Evolutionary conservation across 345 rosid genomes (phyloP).

Genomic region (Salix exigua): DNA sequence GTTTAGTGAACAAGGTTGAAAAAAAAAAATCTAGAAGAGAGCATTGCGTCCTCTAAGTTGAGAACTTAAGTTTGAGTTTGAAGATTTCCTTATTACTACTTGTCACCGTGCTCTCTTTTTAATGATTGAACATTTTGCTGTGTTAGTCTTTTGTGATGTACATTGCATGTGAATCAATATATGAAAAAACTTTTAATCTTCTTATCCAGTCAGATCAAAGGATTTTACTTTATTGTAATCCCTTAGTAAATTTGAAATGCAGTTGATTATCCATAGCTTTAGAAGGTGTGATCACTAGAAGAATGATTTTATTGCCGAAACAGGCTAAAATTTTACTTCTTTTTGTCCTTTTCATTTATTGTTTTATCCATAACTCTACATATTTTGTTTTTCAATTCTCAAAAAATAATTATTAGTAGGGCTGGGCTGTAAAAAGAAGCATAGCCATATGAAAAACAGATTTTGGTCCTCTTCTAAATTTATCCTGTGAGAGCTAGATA

Average conservation of each 20-base stretch:
- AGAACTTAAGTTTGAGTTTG: neutral
- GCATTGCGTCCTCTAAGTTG: neutral
- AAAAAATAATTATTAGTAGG: neutral
- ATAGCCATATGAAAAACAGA: neutral
- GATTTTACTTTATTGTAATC: neutral
- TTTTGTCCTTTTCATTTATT: neutral
- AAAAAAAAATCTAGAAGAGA: neutral
- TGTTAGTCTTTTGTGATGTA: neutral
- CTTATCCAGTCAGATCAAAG: neutral
- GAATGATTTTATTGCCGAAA: neutral
- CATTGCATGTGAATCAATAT: neutral
- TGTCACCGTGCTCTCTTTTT: neutral
- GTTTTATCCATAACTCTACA: neutral
- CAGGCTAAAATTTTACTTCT: neutral
- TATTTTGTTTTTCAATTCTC: neutral
- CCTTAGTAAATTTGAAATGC: neutral
- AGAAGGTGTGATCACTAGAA: neutral
- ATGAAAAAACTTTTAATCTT: neutral
- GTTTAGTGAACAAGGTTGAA: neutral
- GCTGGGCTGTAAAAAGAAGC: neutral
- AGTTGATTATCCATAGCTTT: neutral
- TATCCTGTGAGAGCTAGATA: neutral
- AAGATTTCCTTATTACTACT: neutral
- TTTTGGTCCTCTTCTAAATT: neutral
- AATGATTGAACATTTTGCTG: neutral